Base-by-base conservation (phyloP, 2,329 filamentous ascomycete genomes). In the Corinectria fuckeliana region DNA sequence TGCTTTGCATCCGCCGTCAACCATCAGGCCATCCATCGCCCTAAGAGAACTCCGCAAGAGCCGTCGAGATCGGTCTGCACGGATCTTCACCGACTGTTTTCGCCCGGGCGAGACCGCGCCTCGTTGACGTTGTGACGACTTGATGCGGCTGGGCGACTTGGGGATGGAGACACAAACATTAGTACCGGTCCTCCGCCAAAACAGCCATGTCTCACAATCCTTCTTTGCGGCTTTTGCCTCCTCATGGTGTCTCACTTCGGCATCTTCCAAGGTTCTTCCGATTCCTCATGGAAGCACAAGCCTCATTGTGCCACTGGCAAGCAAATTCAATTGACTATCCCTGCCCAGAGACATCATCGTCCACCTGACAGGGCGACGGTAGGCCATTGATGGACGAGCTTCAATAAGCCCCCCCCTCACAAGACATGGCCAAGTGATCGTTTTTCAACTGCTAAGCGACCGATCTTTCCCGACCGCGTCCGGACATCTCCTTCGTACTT, bases 11-110 rank as follows among this genome's bases (percentile, higher is more conserved):
- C 45, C 56, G 55, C 47, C 52, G 36, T 50, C 36, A 53, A 50
- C 50, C 42, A 62, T 62, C 56, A 65, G 64, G 49, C 66, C 61
- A 64, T 59, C 66, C 61, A 64, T 59, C 38, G 54, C 54, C 47
- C 42, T 26, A 55, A 39, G n/a, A n/a, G n/a, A n/a, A n/a, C n/a
- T n/a, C n/a, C n/a, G n/a, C n/a, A n/a, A n/a, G n/a, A 45, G 45
- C 26, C 56, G 55, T 53, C 49, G 48, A 60, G 55, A 58, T 54
- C 57, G 48, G 39, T 53, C 39, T 50, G 61, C 55, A 48, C 63
- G 66, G 66, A 64, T 60, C 56, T 64, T 70, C 66, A 70, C 68
- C 66, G 66, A 69, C 68, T 68, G 62, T 65, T 57, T n/a, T 60
- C 66, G 64, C 47, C 56, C 54, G 56, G 51, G 47, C 62, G 42